phyloP scores from a whole-genome alignment of 768 basidiomycete species.

The Boletus speciosus region DNA sequence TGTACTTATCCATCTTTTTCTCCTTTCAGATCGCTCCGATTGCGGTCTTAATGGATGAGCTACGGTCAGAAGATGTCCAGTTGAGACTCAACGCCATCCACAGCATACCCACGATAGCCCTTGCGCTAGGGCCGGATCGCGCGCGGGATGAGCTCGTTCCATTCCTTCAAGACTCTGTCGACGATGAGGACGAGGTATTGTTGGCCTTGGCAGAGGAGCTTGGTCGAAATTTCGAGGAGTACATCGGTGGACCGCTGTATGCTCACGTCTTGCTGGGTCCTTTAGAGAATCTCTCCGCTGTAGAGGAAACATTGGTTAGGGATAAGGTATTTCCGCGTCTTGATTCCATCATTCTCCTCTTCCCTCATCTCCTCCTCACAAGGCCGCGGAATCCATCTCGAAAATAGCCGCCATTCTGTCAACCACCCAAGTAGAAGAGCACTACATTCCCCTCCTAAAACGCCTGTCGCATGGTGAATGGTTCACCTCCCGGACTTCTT shows the following conservation, averaged over 20 bases:
- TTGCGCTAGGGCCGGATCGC: constrained; percentile 93
- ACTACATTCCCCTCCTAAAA: constrained; percentile 87
- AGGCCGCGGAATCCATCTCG: constrained; percentile 96
- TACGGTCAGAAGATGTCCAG: constrained; percentile 96
- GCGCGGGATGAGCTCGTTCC: constrained; percentile 93
- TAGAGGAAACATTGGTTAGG: constrained; percentile 96
- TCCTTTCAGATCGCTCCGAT: constrained; percentile 80
- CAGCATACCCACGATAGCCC: constrained; percentile 95
- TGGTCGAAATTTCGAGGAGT: constrained; percentile 88
- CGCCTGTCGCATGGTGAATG: constrained; percentile 92
- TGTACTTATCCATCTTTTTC: constrained; percentile 12
- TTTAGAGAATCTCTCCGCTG: constrained; percentile 91
- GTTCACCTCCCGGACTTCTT: constrained; percentile 97
- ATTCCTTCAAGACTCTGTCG: constrained; percentile 97
- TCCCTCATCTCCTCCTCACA: constrained; percentile 11
- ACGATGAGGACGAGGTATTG: constrained; percentile 98
- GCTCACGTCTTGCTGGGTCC: constrained; percentile 89
- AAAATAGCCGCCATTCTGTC: constrained; percentile 80
- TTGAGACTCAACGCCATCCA: constrained; percentile 95
- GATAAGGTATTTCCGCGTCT: constrained; percentile 69
- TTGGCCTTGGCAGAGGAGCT: constrained; percentile 94
- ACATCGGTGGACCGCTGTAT: constrained; percentile 83
- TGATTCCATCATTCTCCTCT: neutral
- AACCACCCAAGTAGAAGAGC: constrained; percentile 77
- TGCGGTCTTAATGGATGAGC: constrained; percentile 96